A percentile compares a stretch with the other conserved stretches of the same genome.
Evolutionary conservation across 768 basidiomycete genomes (phyloP).

Genomic region (Gloeophyllum trabeum): DNA sequence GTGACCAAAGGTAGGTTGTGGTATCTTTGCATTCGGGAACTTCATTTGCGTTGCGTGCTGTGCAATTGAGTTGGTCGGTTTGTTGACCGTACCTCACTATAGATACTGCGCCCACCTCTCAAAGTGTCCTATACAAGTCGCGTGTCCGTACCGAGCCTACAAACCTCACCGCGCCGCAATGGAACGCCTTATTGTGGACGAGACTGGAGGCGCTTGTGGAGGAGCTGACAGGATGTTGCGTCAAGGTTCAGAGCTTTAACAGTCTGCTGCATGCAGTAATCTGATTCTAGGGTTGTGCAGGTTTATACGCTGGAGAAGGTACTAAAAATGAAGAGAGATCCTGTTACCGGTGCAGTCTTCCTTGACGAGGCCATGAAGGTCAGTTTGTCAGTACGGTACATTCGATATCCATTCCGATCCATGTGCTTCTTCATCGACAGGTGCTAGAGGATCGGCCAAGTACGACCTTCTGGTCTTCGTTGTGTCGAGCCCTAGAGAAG

Average conservation of each 20-base stretch:
- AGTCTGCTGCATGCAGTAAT: background rate
- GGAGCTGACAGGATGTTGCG: slow-evolving; percentile 84
- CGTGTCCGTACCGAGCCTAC: slow-evolving; percentile 88
- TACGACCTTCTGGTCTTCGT: slow-evolving; percentile 79
- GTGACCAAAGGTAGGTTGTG: slow-evolving; percentile 53
- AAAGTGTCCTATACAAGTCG: slow-evolving; percentile 62
- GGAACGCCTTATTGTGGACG: slow-evolving; percentile 70
- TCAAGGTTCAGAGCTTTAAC: slow-evolving; percentile 47
- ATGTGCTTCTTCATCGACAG: too few species aligned
- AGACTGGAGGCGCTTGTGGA: slow-evolving; percentile 75
- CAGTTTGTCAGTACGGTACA: too few species aligned
- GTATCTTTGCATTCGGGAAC: background rate
- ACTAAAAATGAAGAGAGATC: slow-evolving; percentile 78
- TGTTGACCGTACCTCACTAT: slow-evolving; percentile 11
- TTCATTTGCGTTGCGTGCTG: background rate
- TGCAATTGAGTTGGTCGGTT: background rate
- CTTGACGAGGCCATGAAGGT: slow-evolving; percentile 94
- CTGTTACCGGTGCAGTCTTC: slow-evolving; percentile 65
- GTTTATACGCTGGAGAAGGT: slow-evolving; percentile 96
- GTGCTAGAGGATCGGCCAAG: slow-evolving; percentile 86
- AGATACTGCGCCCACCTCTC: slow-evolving; percentile 13
- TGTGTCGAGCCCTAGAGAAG: slow-evolving; percentile 74
- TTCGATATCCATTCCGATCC: too few species aligned
- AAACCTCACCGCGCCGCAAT: slow-evolving; percentile 77
- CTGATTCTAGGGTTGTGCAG: slow-evolving; percentile 23